Conservation (phyloP, 106 monocot genomes). For the Dendrobium officinale region DNA sequence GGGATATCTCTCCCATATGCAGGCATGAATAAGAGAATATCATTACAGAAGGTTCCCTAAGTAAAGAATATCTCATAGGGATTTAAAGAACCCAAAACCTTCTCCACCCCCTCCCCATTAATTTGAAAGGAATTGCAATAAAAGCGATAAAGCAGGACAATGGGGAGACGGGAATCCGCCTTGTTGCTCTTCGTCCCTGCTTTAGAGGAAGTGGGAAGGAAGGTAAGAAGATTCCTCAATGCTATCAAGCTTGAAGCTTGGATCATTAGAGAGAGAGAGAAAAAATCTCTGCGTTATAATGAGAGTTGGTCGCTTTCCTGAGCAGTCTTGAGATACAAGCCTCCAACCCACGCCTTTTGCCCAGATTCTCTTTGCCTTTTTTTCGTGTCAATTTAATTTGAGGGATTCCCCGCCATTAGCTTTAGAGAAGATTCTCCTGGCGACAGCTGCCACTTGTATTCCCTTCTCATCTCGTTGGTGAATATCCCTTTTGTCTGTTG, state of each 20-base stretch:
- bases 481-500: constrained; percentile 93
- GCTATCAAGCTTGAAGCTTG: no score
- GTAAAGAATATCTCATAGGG: no score
- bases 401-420: no score
- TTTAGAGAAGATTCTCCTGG: no score
- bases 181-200: constrained; percentile 25
- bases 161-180: constrained; percentile 47
- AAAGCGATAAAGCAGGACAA: background rate
- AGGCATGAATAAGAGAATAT: no score
- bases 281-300: constrained; percentile 41
- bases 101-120: no score
- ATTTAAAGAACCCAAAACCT: no score
- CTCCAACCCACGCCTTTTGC: constrained; percentile 77
- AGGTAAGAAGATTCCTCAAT: constrained; percentile 81
- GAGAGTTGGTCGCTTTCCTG: constrained; percentile 62
- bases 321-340: constrained; percentile 44
- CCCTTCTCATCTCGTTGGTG: constrained; percentile 29
- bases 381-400: no score
- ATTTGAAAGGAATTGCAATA: background rate
- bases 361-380: constrained; percentile 28
- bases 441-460: constrained; percentile 30
- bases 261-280: constrained; percentile 15
- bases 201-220: constrained; percentile 85
- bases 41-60: no score
- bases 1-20: no score